Base-by-base conservation (phyloP, 768 basidiomycete genomes). In the Amanita molliuscula region DNA sequence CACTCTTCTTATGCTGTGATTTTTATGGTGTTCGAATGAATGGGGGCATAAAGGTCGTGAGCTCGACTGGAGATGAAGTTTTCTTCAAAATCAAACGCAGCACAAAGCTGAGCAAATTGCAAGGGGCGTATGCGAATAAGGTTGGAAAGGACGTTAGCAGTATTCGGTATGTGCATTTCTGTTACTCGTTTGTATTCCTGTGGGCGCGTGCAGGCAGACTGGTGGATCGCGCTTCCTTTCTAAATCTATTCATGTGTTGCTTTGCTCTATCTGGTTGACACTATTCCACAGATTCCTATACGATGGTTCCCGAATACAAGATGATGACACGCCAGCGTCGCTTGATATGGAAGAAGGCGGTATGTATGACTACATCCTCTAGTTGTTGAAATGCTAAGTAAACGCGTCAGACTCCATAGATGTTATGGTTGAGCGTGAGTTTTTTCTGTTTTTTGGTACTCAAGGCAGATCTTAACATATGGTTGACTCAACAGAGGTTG, bases 61-160 rank as follows among this genome's bases (percentile, higher is more conserved):
- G 78, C 56, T 75, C 84, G 33, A 64, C 69, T 10, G 89, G 88
- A 51, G 88, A 93, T 29, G 91, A 94, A 64, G 88, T 95, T 23
- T 95, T 87, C 69, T 96, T 96, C 78, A 95, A 96, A 77, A 94
- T 96, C 70, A 96, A 94, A 71, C 80, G 85, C 61, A 87, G 77
- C 66, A 94, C 92, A 38, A 92, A 86, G 72, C 68, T 96, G 58
- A 87, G 81, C 74, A 96, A 95, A 72, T 78, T 95, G 21, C 88
- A 92, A 63, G 87, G 81, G 53, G 92, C 92, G 38, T 96, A 96
- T 67, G 92, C 92, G 49, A 80, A 73, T 63, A 92, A 93, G 61
- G 90, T 95, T 13, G 92, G 92, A 51, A 92, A 92, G 66, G 90
- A 94, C 56, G 84, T 91, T 16, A 57, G 62, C 55, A 87, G 82